phyloP scores from a whole-genome alignment of 2,329 filamentous ascomycete genomes.

The Hysterium pulicare region DNA sequence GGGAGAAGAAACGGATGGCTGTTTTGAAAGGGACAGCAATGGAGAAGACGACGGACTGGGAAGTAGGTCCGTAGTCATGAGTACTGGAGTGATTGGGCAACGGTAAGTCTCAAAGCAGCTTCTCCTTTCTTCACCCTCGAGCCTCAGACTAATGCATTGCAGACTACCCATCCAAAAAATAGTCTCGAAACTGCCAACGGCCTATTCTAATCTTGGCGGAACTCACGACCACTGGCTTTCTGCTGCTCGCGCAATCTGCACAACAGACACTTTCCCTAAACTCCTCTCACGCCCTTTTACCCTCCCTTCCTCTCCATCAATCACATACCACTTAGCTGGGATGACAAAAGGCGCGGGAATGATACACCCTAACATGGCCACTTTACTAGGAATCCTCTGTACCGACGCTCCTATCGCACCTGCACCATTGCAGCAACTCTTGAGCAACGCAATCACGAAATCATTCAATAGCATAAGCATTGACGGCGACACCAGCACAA shows the following conservation, averaged over 20 bases:
- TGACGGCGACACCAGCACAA: conserved; percentile 95
- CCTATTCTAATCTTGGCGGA: conserved; percentile 66
- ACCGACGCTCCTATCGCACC: conserved; percentile 82
- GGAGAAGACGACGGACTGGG: conserved; percentile 43
- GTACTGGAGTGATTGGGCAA: conserved; percentile 95
- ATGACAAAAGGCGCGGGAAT: conserved; percentile 98
- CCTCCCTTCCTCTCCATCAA: conserved; percentile 72
- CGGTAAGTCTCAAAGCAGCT: conserved; percentile 48
- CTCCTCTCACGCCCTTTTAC: conserved; percentile 80
- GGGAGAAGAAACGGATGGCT: conserved; percentile 72
- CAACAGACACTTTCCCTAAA: conserved; percentile 97
- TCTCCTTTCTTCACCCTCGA: conserved; percentile 3
- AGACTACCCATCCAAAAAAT: conserved; percentile 91
- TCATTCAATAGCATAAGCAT: conserved; percentile 98
- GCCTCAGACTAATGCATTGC: not conserved
- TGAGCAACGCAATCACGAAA: conserved; percentile 70
- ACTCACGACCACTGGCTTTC: conserved; percentile 83
- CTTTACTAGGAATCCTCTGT: conserved; percentile 83
- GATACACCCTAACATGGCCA: conserved; percentile 99
- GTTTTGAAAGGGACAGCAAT: conserved; percentile 42
- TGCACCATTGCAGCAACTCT: conserved; percentile 62
- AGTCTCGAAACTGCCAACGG: conserved; percentile 72
- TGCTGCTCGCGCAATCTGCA: conserved; percentile 89
- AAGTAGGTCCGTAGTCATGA: conserved; percentile 86
- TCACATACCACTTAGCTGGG: conserved; percentile 81